Conservation (phyloP, 2,329 filamentous ascomycete species). For the Cadophora gregata region DNA sequence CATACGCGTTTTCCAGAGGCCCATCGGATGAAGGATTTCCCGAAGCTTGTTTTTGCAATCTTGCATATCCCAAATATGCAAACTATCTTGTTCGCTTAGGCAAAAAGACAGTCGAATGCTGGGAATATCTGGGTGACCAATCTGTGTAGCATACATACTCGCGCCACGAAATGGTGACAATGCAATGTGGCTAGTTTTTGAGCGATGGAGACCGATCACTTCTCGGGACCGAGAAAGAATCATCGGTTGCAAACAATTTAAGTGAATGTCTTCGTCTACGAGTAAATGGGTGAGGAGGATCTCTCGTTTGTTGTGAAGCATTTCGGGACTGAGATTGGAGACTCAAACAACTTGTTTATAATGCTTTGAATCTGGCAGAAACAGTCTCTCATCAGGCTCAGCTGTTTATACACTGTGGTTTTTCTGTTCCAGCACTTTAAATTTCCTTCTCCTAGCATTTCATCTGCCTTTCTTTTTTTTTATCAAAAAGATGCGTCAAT, state of each 20-base stretch:
- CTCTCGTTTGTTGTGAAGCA: background rate
- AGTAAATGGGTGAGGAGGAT: background rate
- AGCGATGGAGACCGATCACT: background rate
- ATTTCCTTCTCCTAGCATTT: background rate
- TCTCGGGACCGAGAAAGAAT: background rate
- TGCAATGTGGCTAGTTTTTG: background rate
- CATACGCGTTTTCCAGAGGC: background rate
- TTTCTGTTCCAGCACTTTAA: background rate
- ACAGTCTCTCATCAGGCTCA: background rate
- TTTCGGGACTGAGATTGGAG: background rate
- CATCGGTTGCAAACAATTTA: background rate
- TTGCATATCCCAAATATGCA: background rate
- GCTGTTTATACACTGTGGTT: background rate
- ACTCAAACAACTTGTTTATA: background rate
- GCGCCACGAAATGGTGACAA: background rate
- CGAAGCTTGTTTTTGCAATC: background rate
- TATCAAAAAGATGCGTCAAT: background rate
- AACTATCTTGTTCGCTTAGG: background rate
- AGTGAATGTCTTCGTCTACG: background rate
- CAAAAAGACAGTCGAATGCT: background rate
- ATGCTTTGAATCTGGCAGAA: background rate
- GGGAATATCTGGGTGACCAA: background rate
- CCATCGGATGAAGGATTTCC: background rate
- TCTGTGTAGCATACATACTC: background rate
- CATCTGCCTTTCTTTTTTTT: background rate